Base-by-base conservation (phyloP, 2,329 filamentous ascomycete species). In the Scleromitrula shiraiana region DNA sequence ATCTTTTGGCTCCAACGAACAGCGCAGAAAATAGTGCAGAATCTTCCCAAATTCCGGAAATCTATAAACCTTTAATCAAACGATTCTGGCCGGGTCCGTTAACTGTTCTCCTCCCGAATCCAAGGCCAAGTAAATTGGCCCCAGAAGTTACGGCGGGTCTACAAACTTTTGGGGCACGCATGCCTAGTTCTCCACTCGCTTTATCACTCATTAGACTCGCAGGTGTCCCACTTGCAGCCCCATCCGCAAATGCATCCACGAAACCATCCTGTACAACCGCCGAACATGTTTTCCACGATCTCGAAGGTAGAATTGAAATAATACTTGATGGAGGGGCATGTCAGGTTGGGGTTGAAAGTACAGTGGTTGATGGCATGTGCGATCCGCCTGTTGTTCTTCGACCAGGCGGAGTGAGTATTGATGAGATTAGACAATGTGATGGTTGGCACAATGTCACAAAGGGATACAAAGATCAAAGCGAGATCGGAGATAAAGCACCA, bases 31-130 rank as follows among this genome's bases (percentile, higher is more conserved):
- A n/a, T 1, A 57, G 12, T 76, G 20, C 41, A 9, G 24, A 37
- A 29, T 23, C 8, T 32, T 55, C 62, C 44, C 54, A 54, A 7
- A 59, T 64, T 7, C 62, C 62, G 29, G 53, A 55, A 5, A 60
- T 63, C 8, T 98, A 98, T 67, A 73, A 74, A 50, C 72, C 87
- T 0, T 68, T 98, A 19, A 88, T 97, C 49, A 70, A 80, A 48
- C 75, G 73, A 36, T 98, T 96, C 72, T 98, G 93, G 93, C 93
- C 93, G 0, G 93, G 93, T 0, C 90, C 93, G 0, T 68, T 98
- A 45, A 98, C 93, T 0, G 89, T 98, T 53, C 76, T 98, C 37
- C 74, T 98, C 6, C 88, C 85, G 0, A 84, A 88, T 42, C 85
- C 87, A 0, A 59, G 69, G n/a, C 68, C 69, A 1, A 86, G 85